Conservation (phyloP, 805 yeast species). For the Clavispora carvajalis region DNA sequence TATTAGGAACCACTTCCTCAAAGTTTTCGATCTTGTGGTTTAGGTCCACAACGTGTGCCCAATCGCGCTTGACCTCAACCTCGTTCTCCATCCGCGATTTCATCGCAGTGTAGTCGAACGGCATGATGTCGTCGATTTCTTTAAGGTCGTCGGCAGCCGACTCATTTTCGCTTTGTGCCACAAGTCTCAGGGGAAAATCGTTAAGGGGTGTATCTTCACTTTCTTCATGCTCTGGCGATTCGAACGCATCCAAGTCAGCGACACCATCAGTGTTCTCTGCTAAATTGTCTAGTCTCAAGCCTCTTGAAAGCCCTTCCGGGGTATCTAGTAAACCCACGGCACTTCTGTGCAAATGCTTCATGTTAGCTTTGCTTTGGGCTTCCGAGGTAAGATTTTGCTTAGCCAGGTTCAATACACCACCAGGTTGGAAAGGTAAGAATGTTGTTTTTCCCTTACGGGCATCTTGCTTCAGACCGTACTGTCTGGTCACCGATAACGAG, state of each 20-base stretch:
- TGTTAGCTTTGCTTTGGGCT: constrained; percentile 10
- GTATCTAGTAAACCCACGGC: constrained; percentile 69
- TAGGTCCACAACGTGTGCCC: constrained; percentile 95
- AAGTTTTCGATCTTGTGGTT: constrained; percentile 81
- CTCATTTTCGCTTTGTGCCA: not conserved
- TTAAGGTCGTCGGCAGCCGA: constrained; percentile 9
- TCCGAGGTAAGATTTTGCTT: constrained; percentile 10
- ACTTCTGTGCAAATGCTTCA: constrained; percentile 55
- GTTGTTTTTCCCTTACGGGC: constrained; percentile 65
- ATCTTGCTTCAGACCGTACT: constrained; percentile 56
- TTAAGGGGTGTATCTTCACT: constrained; percentile 4
- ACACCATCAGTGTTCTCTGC: constrained; percentile 6
- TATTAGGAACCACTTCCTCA: constrained; percentile 81
- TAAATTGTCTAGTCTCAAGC: constrained; percentile 38
- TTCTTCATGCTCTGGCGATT: constrained; percentile 10
- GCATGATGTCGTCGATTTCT: constrained; percentile 43
- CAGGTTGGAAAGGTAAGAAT: constrained; percentile 88
- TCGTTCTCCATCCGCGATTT: constrained; percentile 20
- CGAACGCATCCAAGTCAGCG: not conserved
- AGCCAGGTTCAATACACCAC: constrained; percentile 49
- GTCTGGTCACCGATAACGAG: constrained; percentile 69
- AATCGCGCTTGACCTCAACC: constrained; percentile 45
- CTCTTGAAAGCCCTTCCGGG: constrained; percentile 79
- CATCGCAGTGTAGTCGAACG: constrained; percentile 27
- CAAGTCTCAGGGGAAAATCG: not conserved